A percentile compares a stretch with the other conserved stretches of the same genome.
These are phyloP conservation scores for Aspergillus heteromorphus DNA, from an alignment of 495 filamentous ascomycete species.

Conservation along the genomic window DNA sequence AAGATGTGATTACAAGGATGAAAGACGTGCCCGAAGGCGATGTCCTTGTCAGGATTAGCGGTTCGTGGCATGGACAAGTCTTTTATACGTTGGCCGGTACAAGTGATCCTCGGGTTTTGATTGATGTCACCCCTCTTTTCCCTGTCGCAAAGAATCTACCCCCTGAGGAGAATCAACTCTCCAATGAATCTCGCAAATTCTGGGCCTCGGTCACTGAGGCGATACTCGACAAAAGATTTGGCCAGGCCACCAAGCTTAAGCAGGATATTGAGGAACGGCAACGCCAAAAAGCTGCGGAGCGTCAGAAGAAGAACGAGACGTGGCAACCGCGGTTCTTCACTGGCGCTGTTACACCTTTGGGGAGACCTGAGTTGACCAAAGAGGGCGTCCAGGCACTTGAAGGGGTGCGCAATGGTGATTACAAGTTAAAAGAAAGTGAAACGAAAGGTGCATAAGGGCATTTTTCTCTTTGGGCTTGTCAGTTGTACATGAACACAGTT, in stretches of 20 bases:
- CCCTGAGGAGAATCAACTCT: constrained; percentile 67
- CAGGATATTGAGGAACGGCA: constrained; percentile 89
- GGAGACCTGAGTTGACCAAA: constrained; percentile 73
- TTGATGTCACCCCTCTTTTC: constrained; percentile 76
- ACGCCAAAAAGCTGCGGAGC: constrained; percentile 73
- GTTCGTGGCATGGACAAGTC: constrained; percentile 73
- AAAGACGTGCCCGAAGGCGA: constrained; percentile 82
- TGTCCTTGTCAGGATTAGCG: constrained; percentile 75
- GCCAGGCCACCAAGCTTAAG: constrained; percentile 78
- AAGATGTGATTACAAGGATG: constrained; percentile 69
- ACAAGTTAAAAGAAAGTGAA: constrained; percentile 46
- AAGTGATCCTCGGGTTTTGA: constrained; percentile 65
- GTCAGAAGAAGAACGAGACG: constrained; percentile 56
- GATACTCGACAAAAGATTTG: constrained; percentile 79
- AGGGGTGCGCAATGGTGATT: constrained; percentile 59
- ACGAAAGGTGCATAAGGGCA: constrained; percentile 34
- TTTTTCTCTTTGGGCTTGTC: constrained; percentile 2
- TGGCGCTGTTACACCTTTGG: constrained; percentile 62
- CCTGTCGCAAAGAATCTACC: constrained; percentile 75
- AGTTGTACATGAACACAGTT: background rate
- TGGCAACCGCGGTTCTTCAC: constrained; percentile 93
- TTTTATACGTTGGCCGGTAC: constrained; percentile 56
- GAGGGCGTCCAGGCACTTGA: constrained; percentile 68
- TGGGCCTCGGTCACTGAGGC: constrained; percentile 84
- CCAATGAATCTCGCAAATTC: constrained; percentile 85